A percentile compares a stretch with the other conserved stretches of the same genome.
Evolutionary conservation across 768 basidiomycete genomes (phyloP).

Genomic region (Coprinopsis cinerea): DNA sequence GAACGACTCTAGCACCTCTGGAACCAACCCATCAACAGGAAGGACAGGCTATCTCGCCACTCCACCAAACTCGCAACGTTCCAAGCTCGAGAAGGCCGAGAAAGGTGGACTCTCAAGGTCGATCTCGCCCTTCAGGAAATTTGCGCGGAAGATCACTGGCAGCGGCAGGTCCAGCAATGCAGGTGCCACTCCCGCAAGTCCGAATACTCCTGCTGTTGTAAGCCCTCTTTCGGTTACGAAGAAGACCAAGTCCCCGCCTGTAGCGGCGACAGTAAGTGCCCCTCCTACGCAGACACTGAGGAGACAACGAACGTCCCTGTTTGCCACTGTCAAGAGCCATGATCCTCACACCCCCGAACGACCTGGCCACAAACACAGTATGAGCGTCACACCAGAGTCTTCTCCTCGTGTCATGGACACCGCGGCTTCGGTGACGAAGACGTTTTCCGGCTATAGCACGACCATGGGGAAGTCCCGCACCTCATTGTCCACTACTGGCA

Average conservation of each 20-base stretch:
- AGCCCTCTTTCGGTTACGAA: slow-evolving; percentile 47
- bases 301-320: slow-evolving; percentile 27
- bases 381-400: slow-evolving; percentile 66
- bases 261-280: slow-evolving; percentile 60
- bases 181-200: background rate
- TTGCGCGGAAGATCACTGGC: slow-evolving; percentile 67
- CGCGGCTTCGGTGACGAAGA: background rate
- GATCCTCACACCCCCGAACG: slow-evolving; percentile 49
- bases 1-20: slow-evolving; percentile 63
- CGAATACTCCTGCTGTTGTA: slow-evolving; percentile 22
- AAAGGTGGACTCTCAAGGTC: slow-evolving; percentile 61
- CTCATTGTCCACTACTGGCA: slow-evolving; percentile 26
- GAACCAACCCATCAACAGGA: slow-evolving; percentile 18
- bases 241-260: slow-evolving; percentile 26
- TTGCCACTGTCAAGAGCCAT: slow-evolving; percentile 18
- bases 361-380: slow-evolving; percentile 60
- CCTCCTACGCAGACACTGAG: slow-evolving; percentile 45
- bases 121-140: slow-evolving; percentile 74
- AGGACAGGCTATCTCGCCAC: slow-evolving; percentile 52
- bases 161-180: slow-evolving; percentile 17
- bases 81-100: slow-evolving; percentile 36
- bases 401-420: slow-evolving; percentile 42
- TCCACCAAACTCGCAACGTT: slow-evolving; percentile 41
- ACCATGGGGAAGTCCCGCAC: slow-evolving; percentile 1
- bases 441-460: slow-evolving; percentile 4